phyloP scores from a whole-genome alignment of 2,329 filamentous ascomycete genomes.

The Dryadomyces sulphureus region DNA sequence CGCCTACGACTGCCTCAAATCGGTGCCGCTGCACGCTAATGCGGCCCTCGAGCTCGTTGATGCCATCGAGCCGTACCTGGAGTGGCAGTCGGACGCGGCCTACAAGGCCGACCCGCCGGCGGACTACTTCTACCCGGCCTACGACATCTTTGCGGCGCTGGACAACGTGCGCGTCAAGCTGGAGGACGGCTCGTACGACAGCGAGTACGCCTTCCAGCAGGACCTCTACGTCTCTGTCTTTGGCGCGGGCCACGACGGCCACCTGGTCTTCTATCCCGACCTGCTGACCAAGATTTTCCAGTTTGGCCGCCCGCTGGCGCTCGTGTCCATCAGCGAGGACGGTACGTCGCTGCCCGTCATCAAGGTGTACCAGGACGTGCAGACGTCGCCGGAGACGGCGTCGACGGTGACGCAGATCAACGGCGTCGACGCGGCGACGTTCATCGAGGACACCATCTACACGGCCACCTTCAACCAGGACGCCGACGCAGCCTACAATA shows the following conservation, averaged over 20 bases:
- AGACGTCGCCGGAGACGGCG: constrained; percentile 9
- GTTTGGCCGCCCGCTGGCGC: constrained; percentile 20
- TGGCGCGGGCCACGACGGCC: constrained; percentile 24
- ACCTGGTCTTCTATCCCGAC: constrained; percentile 26
- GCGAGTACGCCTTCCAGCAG: constrained; percentile 25
- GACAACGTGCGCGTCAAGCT: constrained; percentile 18
- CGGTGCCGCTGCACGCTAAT: constrained; percentile 24
- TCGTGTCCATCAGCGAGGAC: constrained; percentile 26
- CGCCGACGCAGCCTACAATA: constrained; percentile 21
- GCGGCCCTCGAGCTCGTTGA: constrained; percentile 24
- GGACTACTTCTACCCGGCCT: constrained; percentile 22
- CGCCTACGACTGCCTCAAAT: constrained; percentile 25
- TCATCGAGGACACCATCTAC: constrained; percentile 26
- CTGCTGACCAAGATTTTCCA: constrained; percentile 22
- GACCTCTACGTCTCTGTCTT: constrained; percentile 24
- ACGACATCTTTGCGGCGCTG: constrained; percentile 23
- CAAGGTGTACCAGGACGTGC: constrained; percentile 27
- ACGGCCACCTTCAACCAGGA: constrained; percentile 19
- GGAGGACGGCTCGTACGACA: constrained; percentile 19
- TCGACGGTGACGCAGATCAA: constrained; percentile 15
- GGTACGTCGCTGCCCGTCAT: constrained; percentile 23
- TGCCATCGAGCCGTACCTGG: constrained; percentile 23
- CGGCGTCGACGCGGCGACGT: constrained; percentile 18
- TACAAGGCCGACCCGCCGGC: constrained; percentile 24
- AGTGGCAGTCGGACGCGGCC: constrained; percentile 24